These are phyloP conservation scores for Xylaria cubensis DNA, from an alignment of 495 filamentous ascomycete species.

Conservation along the genomic window DNA sequence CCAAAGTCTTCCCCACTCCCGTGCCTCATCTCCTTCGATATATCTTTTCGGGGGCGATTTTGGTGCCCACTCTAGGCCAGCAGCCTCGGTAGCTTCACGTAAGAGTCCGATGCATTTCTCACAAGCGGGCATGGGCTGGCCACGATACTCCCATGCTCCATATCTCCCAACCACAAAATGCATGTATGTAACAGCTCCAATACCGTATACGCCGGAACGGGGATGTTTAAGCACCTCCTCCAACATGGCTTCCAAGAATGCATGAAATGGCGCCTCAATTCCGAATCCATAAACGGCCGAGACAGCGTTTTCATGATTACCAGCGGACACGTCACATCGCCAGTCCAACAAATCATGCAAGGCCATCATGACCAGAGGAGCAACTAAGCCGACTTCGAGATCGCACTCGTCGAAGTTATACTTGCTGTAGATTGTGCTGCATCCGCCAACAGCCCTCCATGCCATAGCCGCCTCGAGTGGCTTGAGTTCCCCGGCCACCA, in stretches of 20 bases:
- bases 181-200: conserved; percentile 5
- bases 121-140: conserved; percentile 4
- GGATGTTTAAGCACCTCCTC: conserved; percentile 13
- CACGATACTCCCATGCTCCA: conserved; percentile 20
- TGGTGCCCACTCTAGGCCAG: conserved; percentile 28
- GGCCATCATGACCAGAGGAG: conserved; percentile 16
- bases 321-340: conserved; percentile 20
- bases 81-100: conserved; percentile 31
- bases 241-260: conserved; percentile 17
- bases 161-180: conserved; percentile 16
- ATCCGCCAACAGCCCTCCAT: conserved; percentile 15
- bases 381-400: conserved; percentile 19
- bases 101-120: conserved; percentile 10
- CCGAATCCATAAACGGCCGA: conserved; percentile 21
- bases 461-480: conserved; percentile 21
- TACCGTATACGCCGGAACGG: conserved; percentile 16
- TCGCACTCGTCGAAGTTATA: conserved; percentile 19
- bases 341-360: conserved; percentile 21
- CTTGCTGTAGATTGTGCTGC: conserved; percentile 24
- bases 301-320: conserved; percentile 18
- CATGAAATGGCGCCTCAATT: conserved; percentile 19
- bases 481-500: neutral
- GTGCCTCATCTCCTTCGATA: conserved; percentile 8
- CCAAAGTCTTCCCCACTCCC: conserved; percentile 19
- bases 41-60: conserved; percentile 19